Conservation (phyloP, 1,139 yeast species). For the Spencermartinsiella ligniputridi region DNA sequence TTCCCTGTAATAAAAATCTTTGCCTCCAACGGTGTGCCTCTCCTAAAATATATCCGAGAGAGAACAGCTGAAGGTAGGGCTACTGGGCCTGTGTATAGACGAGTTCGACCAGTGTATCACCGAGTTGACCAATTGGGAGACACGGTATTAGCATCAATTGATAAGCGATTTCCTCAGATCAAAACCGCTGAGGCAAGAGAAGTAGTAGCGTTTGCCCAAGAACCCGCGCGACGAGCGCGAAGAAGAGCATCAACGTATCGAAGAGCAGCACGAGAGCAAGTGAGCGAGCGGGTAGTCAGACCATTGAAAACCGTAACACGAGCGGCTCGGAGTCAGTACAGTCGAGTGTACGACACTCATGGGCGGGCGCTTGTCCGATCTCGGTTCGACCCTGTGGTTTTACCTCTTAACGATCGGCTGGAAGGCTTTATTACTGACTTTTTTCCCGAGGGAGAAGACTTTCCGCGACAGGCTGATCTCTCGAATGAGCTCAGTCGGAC, state of each 20-base stretch:
- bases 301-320: slow-evolving; percentile 32
- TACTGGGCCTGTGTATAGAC: slow-evolving; percentile 32
- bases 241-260: slow-evolving; percentile 25
- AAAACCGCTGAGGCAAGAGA: slow-evolving; percentile 35
- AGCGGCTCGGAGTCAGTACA: slow-evolving; percentile 31
- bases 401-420: slow-evolving; percentile 54
- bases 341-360: slow-evolving; percentile 44
- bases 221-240: slow-evolving; percentile 31
- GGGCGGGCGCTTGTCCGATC: slow-evolving; percentile 61
- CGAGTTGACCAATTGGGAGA: slow-evolving; percentile 38
- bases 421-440: slow-evolving; percentile 42
- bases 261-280: slow-evolving; percentile 28
- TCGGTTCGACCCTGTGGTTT: slow-evolving; percentile 57
- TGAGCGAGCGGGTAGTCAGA: slow-evolving; percentile 28
- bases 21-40: slow-evolving; percentile 56
- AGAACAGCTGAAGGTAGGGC: slow-evolving; percentile 25
- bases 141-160: slow-evolving; percentile 31
- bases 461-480: slow-evolving; percentile 34
- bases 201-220: slow-evolving; percentile 30
- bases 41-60: slow-evolving; percentile 40
- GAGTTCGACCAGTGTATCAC: slow-evolving; percentile 30
- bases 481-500: slow-evolving; percentile 33
- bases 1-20: slow-evolving; percentile 55
- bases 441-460: slow-evolving; percentile 44
- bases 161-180: slow-evolving; percentile 34